A percentile compares a stretch with the other conserved stretches of the same genome.
phyloP scores from a whole-genome alignment of 2,329 filamentous ascomycete genomes.

The Lanzia echinophila region DNA sequence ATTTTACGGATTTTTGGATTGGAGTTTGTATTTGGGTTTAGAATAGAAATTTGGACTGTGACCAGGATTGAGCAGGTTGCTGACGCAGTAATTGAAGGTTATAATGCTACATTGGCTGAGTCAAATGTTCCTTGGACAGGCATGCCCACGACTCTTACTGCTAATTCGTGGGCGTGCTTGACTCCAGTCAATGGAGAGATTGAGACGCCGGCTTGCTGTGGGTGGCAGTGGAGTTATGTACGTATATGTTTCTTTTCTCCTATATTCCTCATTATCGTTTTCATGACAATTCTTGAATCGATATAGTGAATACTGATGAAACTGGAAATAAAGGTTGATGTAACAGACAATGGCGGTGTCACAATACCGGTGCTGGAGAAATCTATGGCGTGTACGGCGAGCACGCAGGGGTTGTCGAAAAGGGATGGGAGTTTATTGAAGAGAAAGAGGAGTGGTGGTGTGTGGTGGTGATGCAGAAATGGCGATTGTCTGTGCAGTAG shows the following conservation, averaged over 20 bases:
- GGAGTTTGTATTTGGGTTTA: too few relatives aligned
- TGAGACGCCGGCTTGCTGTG: neutral
- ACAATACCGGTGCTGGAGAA: neutral
- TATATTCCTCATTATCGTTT: neutral
- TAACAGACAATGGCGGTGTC: neutral
- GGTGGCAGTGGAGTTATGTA: neutral
- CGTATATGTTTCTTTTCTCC: neutral
- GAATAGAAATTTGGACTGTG: too few relatives aligned
- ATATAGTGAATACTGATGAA: neutral
- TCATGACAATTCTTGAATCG: neutral
- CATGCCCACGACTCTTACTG: neutral
- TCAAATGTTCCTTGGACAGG: neutral
- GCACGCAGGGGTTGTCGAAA: neutral
- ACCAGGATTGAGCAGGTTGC: too few relatives aligned
- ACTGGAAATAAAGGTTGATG: neutral
- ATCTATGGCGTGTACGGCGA: slow-evolving; percentile 4
- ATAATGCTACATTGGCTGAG: neutral
- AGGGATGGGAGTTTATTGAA: neutral
- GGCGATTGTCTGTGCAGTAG: too few relatives aligned
- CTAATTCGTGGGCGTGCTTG: slow-evolving; percentile 3
- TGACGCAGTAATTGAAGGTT: neutral
- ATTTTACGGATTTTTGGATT: too few relatives aligned
- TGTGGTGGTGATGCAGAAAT: neutral
- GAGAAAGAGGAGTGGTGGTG: neutral
- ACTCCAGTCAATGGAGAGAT: neutral